Percentiles rank a stretch among this genome's conserved stretches.
Evolutionary conservation across 1,284 basidiomycete species (phyloP).

Genomic region (Melampsora abietis-canadensis): DNA sequence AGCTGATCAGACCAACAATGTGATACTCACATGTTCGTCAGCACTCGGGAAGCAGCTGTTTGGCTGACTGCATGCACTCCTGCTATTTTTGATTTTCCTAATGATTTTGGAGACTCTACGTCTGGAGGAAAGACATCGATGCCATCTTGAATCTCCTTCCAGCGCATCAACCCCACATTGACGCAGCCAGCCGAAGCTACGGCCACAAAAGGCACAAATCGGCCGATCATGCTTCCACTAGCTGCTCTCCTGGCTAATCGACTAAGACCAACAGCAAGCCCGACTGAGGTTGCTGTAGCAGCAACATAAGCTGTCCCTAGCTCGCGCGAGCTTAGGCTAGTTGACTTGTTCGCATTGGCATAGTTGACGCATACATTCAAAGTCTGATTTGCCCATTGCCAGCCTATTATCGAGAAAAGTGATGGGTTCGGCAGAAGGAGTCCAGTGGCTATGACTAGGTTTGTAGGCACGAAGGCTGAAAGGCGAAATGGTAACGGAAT

Average conservation of each 20-base stretch:
- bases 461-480: conserved; percentile 60
- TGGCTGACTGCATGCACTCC: conserved; percentile 58
- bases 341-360: conserved; percentile 49
- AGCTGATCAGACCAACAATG: not conserved
- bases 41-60: conserved; percentile 57
- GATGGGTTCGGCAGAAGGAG: conserved; percentile 57
- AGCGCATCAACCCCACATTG: conserved; percentile 59
- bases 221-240: conserved; percentile 53
- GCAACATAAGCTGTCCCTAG: conserved; percentile 56
- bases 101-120: conserved; percentile 50
- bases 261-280: conserved; percentile 58
- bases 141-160: conserved; percentile 61
- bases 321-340: conserved; percentile 47
- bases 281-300: conserved; percentile 58
- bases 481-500: conserved; percentile 59
- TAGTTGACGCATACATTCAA: conserved; percentile 55
- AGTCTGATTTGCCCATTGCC: conserved; percentile 61
- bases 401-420: conserved; percentile 55
- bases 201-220: conserved; percentile 58
- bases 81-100: conserved; percentile 57
- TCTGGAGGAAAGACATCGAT: conserved; percentile 55
- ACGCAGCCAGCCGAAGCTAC: conserved; percentile 58
- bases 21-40: conserved; percentile 58
- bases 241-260: conserved; percentile 56
- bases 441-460: conserved; percentile 57